Evolutionary conservation across 305 asterid genomes (phyloP).

Genomic region (Fraxinus baroniana): DNA sequence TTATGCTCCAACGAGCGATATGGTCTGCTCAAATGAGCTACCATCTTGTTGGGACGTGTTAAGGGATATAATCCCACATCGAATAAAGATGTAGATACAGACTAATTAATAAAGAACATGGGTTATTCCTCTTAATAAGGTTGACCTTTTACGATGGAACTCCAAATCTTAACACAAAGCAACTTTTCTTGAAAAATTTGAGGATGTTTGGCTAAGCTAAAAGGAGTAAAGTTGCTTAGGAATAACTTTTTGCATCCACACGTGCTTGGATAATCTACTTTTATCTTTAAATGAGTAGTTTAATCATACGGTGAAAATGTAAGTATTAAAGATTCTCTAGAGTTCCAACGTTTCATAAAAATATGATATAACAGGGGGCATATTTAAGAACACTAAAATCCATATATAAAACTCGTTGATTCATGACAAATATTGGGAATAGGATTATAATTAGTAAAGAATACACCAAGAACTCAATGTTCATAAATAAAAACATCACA

Average conservation of each 20-base stretch:
- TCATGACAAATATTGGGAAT: too few relatives aligned
- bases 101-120: too few relatives aligned
- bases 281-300: neutral
- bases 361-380: neutral
- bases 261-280: neutral
- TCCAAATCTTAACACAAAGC: neutral
- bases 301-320: neutral
- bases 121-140: too few relatives aligned
- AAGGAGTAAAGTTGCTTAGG: neutral
- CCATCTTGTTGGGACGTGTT: too few relatives aligned
- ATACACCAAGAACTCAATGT: neutral
- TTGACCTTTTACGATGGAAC: too few relatives aligned
- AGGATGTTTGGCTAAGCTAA: neutral
- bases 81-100: too few relatives aligned
- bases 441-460: too few relatives aligned
- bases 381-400: neutral
- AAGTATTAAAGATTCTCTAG: neutral
- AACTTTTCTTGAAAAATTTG: neutral
- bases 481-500: neutral
- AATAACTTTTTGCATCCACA: neutral
- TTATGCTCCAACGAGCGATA: too few relatives aligned
- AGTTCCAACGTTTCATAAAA: neutral
- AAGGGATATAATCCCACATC: too few relatives aligned
- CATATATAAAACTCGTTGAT: too few relatives aligned
- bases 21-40: too few relatives aligned